A percentile compares a stretch with the other conserved stretches of the same genome.
Evolutionary conservation across 768 basidiomycete genomes (phyloP).

Genomic region (Exsudoporus frostii): DNA sequence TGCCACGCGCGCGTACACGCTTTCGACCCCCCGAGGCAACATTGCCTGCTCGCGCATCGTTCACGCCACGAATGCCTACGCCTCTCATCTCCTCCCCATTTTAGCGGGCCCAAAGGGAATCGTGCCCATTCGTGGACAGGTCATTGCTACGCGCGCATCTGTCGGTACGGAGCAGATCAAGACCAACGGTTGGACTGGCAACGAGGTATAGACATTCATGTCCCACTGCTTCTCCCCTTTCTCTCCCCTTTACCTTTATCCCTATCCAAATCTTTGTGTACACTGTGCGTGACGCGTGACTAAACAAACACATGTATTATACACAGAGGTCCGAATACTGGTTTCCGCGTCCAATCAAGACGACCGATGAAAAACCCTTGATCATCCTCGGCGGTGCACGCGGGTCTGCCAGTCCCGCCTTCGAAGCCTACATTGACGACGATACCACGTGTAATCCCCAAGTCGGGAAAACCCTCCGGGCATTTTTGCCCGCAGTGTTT

Average conservation of each 20-base stretch:
- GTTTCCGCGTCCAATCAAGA: constrained; percentile 63
- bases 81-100: constrained; percentile 71
- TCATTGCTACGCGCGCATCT: constrained; percentile 45
- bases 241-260: neutral
- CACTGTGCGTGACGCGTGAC: neutral
- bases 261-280: neutral
- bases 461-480: constrained; percentile 50
- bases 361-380: constrained; percentile 41
- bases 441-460: constrained; percentile 51
- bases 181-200: constrained; percentile 45
- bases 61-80: constrained; percentile 87
- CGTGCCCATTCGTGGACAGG: constrained; percentile 72
- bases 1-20: constrained; percentile 2
- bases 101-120: constrained; percentile 52
- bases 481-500: constrained; percentile 59
- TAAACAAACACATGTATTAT: neutral
- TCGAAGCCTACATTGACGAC: constrained; percentile 54
- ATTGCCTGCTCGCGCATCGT: constrained; percentile 63
- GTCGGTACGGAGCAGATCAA: constrained; percentile 40
- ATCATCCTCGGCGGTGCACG: constrained; percentile 75
- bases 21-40: constrained; percentile 61
- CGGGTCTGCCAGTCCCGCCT: constrained; percentile 36
- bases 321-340: constrained; percentile 64
- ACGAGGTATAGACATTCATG: constrained; percentile 23
- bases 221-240: neutral